Percentiles rank a stretch among this genome's conserved stretches.
Conservation (phyloP, 306 rosid genomes). For the Argentina anserina region DNA sequence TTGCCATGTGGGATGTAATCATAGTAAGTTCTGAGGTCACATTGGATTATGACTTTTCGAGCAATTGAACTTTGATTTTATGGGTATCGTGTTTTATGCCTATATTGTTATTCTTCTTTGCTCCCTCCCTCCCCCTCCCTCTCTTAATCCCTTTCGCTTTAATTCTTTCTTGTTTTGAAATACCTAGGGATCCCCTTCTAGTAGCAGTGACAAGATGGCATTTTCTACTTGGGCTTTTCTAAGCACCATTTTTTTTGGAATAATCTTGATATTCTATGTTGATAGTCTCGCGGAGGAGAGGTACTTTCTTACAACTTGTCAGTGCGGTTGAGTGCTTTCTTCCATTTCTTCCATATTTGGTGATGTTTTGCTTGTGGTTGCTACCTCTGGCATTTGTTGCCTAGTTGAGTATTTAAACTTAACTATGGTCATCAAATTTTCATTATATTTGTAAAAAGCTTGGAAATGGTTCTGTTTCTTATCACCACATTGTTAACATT, state of each 20-base stretch:
- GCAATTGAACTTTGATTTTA: constrained; percentile 9
- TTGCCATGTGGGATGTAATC: constrained; percentile 94
- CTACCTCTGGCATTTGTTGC: not conserved
- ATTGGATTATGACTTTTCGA: constrained; percentile 19
- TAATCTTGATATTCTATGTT: constrained; percentile 79
- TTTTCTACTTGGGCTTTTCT: constrained; percentile 93
- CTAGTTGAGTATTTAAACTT: not conserved
- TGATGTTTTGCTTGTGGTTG: not conserved
- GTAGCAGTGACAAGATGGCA: constrained; percentile 54
- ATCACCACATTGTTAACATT: not conserved
- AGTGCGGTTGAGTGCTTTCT: not conserved
- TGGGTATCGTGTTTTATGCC: not conserved
- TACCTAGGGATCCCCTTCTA: constrained; percentile 80
- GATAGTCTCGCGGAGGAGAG: constrained; percentile 96
- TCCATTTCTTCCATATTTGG: not conserved
- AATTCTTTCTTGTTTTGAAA: constrained; percentile 12
- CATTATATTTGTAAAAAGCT: not conserved
- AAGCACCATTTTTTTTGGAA: constrained; percentile 84
- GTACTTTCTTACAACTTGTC: constrained; percentile 32
- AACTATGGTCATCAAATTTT: not conserved
- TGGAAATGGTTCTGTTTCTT: not conserved
- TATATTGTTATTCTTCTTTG: constrained; percentile 8
- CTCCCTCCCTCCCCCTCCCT: not conserved
- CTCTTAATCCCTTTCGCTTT: constrained; percentile 5
- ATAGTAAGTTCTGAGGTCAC: constrained; percentile 53